Percentiles rank a stretch among this genome's conserved stretches.
Conservation (phyloP, 345 rosid species). For the Citrus medica region DNA sequence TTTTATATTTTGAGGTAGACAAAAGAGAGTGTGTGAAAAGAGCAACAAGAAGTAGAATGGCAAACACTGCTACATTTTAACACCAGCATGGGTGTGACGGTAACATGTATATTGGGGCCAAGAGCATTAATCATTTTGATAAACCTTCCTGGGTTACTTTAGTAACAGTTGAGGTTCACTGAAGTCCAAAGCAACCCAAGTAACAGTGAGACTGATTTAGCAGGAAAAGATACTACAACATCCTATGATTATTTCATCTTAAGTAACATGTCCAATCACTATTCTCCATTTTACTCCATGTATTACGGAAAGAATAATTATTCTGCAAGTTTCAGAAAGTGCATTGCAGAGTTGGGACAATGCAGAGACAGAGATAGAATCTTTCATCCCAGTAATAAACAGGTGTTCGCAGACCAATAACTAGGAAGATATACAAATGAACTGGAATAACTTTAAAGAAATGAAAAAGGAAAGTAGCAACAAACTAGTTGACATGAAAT, state of each 20-base stretch:
- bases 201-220: background rate
- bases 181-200: background rate
- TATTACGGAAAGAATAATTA: background rate
- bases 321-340: background rate
- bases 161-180: background rate
- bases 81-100: background rate
- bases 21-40: background rate
- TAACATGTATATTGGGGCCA: background rate
- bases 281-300: background rate
- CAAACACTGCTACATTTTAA: background rate
- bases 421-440: background rate
- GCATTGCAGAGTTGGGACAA: background rate
- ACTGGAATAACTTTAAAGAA: background rate
- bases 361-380: background rate
- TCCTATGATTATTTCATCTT: background rate
- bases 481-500: background rate
- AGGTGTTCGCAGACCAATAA: background rate
- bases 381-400: background rate
- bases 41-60: background rate
- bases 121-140: background rate
- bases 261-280: background rate
- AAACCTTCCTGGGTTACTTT: background rate
- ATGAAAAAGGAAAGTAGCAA: background rate
- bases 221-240: background rate
- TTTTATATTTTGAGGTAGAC: no score